phyloP scores from a whole-genome alignment of 352 stramenopile species.

The Peronosclerospora sorghi region DNA sequence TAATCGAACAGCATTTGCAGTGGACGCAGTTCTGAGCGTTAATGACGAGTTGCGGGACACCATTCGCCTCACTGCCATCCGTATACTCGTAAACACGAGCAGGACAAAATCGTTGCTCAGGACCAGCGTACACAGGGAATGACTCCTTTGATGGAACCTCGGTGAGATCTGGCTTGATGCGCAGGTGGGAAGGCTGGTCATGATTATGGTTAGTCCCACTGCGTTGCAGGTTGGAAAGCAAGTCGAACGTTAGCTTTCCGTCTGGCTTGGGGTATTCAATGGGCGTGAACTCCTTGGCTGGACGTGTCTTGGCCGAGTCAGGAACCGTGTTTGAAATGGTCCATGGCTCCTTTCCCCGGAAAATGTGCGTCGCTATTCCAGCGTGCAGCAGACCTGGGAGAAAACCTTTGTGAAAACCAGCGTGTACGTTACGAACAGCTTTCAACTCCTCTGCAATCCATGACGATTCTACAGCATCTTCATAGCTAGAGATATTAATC shows the following conservation, averaged over 20 bases:
- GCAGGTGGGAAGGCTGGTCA: constrained; percentile 96
- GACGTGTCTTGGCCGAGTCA: constrained; percentile 90
- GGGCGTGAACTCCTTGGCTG: constrained; percentile 79
- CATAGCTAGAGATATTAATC: constrained; percentile 77
- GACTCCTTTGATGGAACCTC: constrained; percentile 84
- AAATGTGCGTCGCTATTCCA: constrained; percentile 87
- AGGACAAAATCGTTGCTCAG: constrained; percentile 97
- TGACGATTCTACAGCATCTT: constrained; percentile 83
- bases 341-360: constrained; percentile 95
- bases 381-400: constrained; percentile 90
- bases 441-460: constrained; percentile 97
- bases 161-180: constrained; percentile 88
- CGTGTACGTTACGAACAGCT: constrained; percentile 94
- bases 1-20: constrained; percentile 99
- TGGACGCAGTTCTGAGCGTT: constrained; percentile 99
- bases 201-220: constrained; percentile 97
- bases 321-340: constrained; percentile 79
- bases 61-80: constrained; percentile 81
- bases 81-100: constrained; percentile 98
- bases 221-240: constrained; percentile 96
- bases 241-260: constrained; percentile 94
- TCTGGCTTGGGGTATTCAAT: constrained; percentile 97
- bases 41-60: constrained; percentile 91
- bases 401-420: constrained; percentile 93
- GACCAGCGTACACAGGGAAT: constrained; percentile 89